Base-by-base conservation (phyloP, 179 eudicot genomes). In the Beta corolliflora region DNA sequence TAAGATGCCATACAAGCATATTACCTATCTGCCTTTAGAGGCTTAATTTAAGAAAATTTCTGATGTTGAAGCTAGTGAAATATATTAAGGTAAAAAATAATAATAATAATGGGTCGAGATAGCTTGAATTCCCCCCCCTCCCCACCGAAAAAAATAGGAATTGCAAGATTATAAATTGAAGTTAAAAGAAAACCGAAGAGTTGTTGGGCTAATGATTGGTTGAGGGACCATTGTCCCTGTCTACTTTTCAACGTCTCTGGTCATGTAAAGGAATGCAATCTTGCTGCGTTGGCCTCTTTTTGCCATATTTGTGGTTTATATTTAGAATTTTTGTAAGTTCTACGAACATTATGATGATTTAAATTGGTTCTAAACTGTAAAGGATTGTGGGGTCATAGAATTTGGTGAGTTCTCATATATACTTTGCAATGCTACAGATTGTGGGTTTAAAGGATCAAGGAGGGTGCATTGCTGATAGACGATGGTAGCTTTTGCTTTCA, bases 381-480 rank as follows among this genome's bases (percentile, higher is more conserved):
- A 36, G 41, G 41, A 36, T 36, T 36, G 41, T 36, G 41, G 41
- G 41, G 41, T 36, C 41, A 36, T 52, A 1, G 44, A 8, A 18
- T 69, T 48, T 48, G 52, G 9, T 48, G 52, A 31, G 29, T 56
- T 75, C 58, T 63, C 23, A 46, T 50, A n/a, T 15, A 23, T 48
- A 25, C 25, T 71, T 7, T 45, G 14, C 12, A 52, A 31, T 54
- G 46, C 21, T 75, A 64, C 80, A 70, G 84, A 48, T 31, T 59
- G 5, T 48, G 13, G 71, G 56, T 54, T 41, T 69, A 53, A 59
- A 14, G 73, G 52, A 46, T 79, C 18, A 45, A 6, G 41, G 67
- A 73, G 64, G 78, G 55, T 48, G 68, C 65, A 48, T 77, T 25
- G 80, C 53, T 76, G 69, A 21, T 45, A 45, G 21, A 18, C 15